Percentiles rank a stretch among this genome's conserved stretches.
Evolutionary conservation across 2,329 filamentous ascomycete genomes (phyloP).

Genomic region (Endocalyx cinctus): DNA sequence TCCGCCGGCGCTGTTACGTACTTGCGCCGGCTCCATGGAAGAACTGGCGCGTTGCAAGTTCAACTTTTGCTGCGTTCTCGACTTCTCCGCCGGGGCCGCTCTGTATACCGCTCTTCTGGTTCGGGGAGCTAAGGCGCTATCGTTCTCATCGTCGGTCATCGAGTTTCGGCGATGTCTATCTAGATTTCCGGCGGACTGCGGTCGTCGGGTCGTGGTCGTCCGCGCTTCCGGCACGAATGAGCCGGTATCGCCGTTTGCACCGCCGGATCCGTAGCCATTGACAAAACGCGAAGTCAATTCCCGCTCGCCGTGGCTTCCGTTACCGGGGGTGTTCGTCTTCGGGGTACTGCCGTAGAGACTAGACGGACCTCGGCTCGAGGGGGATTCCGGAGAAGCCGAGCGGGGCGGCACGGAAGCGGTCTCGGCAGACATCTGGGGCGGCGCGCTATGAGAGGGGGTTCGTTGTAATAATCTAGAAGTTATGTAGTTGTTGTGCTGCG

Average conservation of each 20-base stretch:
- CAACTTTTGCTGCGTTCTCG: constrained; percentile 70
- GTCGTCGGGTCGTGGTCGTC: constrained; percentile 29
- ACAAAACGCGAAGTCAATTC: constrained; percentile 59
- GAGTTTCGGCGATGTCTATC: constrained; percentile 23
- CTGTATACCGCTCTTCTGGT: constrained; percentile 34
- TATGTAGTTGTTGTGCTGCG: constrained; percentile 59
- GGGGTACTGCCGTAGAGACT: constrained; percentile 34
- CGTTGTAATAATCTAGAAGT: constrained; percentile 64
- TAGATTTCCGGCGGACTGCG: constrained; percentile 38
- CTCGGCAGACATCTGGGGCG: constrained; percentile 62
- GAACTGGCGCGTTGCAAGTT: constrained; percentile 71
- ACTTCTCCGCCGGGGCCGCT: constrained; percentile 48
- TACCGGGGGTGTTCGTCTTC: constrained; percentile 24
- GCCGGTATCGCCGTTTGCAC: constrained; percentile 41
- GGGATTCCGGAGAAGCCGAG: constrained; percentile 31
- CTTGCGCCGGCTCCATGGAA: constrained; percentile 60
- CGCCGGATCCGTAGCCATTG: constrained; percentile 43
- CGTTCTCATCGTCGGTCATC: constrained; percentile 32
- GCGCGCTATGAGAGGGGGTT: constrained; percentile 55
- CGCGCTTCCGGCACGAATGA: constrained; percentile 44
- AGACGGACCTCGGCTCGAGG: constrained; percentile 33
- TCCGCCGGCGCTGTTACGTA: constrained; percentile 32
- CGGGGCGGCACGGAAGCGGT: constrained; percentile 43
- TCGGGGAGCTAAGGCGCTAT: constrained; percentile 44
- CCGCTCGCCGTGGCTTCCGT: constrained; percentile 37